Conservation (phyloP, 306 rosid genomes). For the Trifolium fragiferum region DNA sequence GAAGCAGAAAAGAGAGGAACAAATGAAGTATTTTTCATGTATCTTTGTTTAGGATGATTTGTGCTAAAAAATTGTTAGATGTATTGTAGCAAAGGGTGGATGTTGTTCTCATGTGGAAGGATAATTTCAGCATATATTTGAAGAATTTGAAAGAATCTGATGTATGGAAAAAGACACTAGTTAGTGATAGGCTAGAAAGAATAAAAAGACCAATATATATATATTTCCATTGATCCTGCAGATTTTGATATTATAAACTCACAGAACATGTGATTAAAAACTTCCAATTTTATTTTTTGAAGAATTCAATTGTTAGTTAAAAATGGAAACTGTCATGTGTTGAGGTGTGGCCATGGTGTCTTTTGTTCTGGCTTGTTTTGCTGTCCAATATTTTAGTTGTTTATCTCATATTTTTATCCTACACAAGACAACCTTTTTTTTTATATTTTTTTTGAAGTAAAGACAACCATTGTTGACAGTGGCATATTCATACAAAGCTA, state of each 20-base stretch:
- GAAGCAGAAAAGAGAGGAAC: constrained; percentile 39
- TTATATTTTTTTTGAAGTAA: too few species aligned
- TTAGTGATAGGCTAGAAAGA: neutral
- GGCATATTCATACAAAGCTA: neutral
- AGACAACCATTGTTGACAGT: neutral
- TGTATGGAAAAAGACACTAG: constrained; percentile 7
- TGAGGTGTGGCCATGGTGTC: neutral
- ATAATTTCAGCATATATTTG: neutral
- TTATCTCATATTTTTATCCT: neutral
- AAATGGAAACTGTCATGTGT: neutral
- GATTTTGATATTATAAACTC: neutral
- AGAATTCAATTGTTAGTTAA: neutral
- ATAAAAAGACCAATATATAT: neutral
- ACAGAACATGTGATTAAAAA: neutral
- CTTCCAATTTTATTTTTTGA: neutral
- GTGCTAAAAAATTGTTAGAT: constrained; percentile 16
- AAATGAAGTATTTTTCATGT: constrained; percentile 42
- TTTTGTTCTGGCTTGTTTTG: neutral
- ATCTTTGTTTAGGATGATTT: constrained; percentile 30
- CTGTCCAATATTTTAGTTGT: neutral
- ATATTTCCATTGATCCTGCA: neutral
- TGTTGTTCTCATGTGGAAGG: constrained; percentile 44
- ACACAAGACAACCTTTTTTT: neutral
- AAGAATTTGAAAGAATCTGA: neutral
- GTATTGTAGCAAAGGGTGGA: constrained; percentile 38